Conservation (phyloP, 208 protist genomes). For the Acanthamoeba triangularis region DNA sequence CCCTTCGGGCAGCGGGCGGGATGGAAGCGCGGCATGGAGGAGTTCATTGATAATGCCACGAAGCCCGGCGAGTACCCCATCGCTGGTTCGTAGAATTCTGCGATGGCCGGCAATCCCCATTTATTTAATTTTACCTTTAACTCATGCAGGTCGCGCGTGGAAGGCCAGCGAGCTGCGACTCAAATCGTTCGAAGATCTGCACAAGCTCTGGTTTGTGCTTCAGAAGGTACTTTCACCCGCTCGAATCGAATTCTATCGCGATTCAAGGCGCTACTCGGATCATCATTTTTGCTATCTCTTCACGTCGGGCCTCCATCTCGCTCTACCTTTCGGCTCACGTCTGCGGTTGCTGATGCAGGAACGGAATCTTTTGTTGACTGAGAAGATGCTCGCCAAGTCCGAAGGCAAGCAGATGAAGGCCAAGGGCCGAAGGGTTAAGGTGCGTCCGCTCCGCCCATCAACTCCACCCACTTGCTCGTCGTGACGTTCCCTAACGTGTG, state of each 20-base stretch:
- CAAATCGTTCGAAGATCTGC: conserved; percentile 78
- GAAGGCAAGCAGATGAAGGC: conserved; percentile 64
- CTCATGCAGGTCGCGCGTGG: conserved; percentile 75
- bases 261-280: not conserved
- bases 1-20: conserved; percentile 45
- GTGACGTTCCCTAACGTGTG: not conserved
- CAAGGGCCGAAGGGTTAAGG: conserved; percentile 70
- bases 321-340: not conserved
- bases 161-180: conserved; percentile 78
- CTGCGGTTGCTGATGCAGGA: conserved; percentile 63
- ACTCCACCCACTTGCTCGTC: not conserved
- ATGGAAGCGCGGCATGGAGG: conserved; percentile 66
- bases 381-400: conserved; percentile 19
- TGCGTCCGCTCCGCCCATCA: not conserved
- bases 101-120: not conserved
- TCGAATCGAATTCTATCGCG: not conserved
- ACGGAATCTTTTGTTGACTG: conserved; percentile 82
- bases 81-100: not conserved
- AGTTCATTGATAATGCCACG: conserved; percentile 45
- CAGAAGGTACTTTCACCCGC: not conserved
- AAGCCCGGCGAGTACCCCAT: conserved; percentile 51
- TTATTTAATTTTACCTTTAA: not conserved
- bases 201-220: conserved; percentile 86
- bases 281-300: not conserved
- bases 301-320: not conserved